Evolutionary conservation across 108 stramenopile genomes (phyloP), one percentile per base, ranked within the genome.

Genomic region (Cylindrotheca fusiformis): DNA sequence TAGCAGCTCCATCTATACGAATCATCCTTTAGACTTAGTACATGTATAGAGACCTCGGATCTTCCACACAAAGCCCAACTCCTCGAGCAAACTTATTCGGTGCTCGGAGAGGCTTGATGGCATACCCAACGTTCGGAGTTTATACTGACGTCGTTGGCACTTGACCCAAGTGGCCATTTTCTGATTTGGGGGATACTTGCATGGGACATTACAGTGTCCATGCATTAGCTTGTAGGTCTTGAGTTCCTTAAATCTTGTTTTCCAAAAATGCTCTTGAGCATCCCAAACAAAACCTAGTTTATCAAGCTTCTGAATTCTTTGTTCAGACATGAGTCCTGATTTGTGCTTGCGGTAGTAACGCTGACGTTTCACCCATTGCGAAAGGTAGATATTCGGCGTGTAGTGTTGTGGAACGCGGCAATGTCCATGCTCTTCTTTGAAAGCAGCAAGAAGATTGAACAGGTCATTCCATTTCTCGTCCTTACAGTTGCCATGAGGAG

Each of bases 31-130:
- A n/a, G n/a, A n/a, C n/a, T n/a, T n/a, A n/a, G n/a, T n/a, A n/a
- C n/a, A n/a, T n/a, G n/a, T n/a, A n/a, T n/a, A n/a, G n/a, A n/a
- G n/a, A 14, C 36, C 6, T 10, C 10, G 6, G 6, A 10, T 6
- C 10, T n/a, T n/a, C n/a, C n/a, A n/a, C n/a, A n/a, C n/a, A n/a
- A 88, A 88, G 10, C 72, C 80, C 30, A 82, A 41, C 2, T 51
- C 50, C 26, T 82, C 58, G 33, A 87, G 55, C 0, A 63, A 32
- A 17, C 79, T 49, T 0, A 78, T 69, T 22, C 76, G 75, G 1
- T 78, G 57, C n/a, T 14, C 21, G 17, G 64, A 57, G 24, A 76
- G 64, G 28, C 31, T 52, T 1, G 58, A 65, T 22, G 32, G 41
- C 46, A 50, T 25, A 1, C 58, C 65, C 24, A 41, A 51, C 10